Percentiles rank a stretch among this genome's conserved stretches.
phyloP scores from a whole-genome alignment of 352 stramenopile species.

The Nothophytophthora sp. region DNA sequence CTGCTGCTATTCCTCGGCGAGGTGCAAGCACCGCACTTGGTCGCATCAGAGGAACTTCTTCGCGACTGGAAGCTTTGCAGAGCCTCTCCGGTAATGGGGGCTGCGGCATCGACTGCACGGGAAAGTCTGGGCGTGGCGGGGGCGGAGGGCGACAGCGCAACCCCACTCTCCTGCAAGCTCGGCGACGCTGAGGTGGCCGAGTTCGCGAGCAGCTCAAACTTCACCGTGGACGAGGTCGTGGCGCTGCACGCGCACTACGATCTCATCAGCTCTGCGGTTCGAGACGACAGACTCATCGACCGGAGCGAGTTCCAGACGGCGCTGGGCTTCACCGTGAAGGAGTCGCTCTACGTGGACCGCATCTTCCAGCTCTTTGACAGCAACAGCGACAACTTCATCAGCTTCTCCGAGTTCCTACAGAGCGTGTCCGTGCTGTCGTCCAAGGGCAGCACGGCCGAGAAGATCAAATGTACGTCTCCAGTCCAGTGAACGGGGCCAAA shows the following conservation, averaged over 20 bases:
- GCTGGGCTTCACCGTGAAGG: conserved; percentile 74
- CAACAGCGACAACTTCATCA: conserved; percentile 82
- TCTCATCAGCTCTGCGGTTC: conserved; percentile 61
- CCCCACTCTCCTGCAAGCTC: conserved; percentile 54
- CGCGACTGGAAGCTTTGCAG: neutral
- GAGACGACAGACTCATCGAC: conserved; percentile 76
- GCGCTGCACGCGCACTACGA: conserved; percentile 67
- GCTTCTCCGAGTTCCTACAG: conserved; percentile 78
- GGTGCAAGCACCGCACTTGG: too few species aligned
- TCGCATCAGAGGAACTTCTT: too few species aligned
- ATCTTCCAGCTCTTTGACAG: conserved; percentile 83
- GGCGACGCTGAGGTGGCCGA: conserved; percentile 44
- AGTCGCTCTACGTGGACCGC: conserved; percentile 83
- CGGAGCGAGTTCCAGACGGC: conserved; percentile 80
- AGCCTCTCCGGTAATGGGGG: conserved; percentile 34
- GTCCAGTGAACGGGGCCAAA: neutral
- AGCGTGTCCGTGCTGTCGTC: conserved; percentile 74
- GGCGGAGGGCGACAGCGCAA: neutral
- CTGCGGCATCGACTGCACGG: conserved; percentile 61
- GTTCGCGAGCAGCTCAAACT: conserved; percentile 48
- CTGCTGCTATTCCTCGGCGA: too few species aligned
- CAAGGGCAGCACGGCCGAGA: conserved; percentile 65
- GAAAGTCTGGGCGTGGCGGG: conserved; percentile 32
- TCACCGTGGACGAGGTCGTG: conserved; percentile 59
- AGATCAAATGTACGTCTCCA: conserved; percentile 59